phyloP scores from a whole-genome alignment of 257 asterid species.

The Dorcoceras hygrometricum region DNA sequence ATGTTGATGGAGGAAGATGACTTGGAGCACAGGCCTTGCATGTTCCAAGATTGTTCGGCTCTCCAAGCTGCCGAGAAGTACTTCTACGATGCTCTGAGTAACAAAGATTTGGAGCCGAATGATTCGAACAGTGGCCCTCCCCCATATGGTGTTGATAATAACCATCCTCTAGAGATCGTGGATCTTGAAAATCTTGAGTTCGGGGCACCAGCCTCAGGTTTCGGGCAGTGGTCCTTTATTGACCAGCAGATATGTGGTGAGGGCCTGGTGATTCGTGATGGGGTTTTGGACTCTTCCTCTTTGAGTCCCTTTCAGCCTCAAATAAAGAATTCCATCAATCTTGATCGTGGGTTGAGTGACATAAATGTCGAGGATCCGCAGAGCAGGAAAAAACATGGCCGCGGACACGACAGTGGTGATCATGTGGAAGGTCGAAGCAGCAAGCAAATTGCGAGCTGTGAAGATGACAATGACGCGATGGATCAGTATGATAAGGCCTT shows the following conservation, averaged over 20 bases:
- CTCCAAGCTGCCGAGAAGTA: conserved; percentile 69
- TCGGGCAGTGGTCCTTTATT: not conserved
- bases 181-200: not conserved
- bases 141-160: not conserved
- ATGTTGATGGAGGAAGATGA: conserved; percentile 81
- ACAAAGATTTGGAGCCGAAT: conserved; percentile 13
- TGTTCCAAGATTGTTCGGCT: conserved; percentile 60
- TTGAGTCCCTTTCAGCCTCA: not conserved
- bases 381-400: conserved; percentile 15
- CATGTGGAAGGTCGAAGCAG: conserved; percentile 20
- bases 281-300: conserved; percentile 13
- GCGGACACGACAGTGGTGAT: conserved; percentile 20
- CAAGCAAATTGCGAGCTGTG: conserved; percentile 40
- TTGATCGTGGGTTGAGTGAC: not conserved
- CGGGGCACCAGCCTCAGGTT: conserved; percentile 17
- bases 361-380: not conserved
- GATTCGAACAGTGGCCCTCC: not conserved
- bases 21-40: conserved; percentile 44
- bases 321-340: not conserved
- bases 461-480: conserved; percentile 27
- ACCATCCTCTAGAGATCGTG: not conserved
- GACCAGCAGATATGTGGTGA: not conserved
- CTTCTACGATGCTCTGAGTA: conserved; percentile 45
- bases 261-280: conserved; percentile 14
- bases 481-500: conserved; percentile 53